Conservation (phyloP, 495 filamentous ascomycete species). For the Trichocladium uniseriatum region DNA sequence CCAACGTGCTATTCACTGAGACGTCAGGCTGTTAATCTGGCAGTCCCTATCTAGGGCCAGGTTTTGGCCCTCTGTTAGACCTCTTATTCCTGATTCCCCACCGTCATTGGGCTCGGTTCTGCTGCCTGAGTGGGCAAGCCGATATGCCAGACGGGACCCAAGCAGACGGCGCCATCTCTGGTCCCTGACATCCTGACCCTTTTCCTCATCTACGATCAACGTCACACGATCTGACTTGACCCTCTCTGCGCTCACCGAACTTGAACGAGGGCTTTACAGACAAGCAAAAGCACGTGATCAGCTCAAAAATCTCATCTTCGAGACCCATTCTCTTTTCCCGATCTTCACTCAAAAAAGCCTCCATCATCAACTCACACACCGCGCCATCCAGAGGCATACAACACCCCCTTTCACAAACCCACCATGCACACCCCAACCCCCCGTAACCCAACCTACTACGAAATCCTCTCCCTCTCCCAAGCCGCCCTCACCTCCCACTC, state of each 20-base stretch:
- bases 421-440: not conserved
- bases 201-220: not conserved
- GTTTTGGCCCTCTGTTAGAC: not conserved
- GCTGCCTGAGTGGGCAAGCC: not conserved
- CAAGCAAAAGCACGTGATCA: conserved; percentile 5
- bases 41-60: not conserved
- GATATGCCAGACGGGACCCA: not conserved
- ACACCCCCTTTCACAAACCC: not conserved
- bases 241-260: not conserved
- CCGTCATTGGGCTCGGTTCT: not conserved
- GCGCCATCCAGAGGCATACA: not conserved
- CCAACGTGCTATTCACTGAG: not conserved
- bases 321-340: not conserved
- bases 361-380: not conserved
- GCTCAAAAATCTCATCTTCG: not conserved
- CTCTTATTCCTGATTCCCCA: not conserved
- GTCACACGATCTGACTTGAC: too few relatives aligned
- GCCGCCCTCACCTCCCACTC: conserved; percentile 11
- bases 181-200: too few relatives aligned
- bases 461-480: conserved; percentile 35
- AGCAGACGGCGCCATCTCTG: too few relatives aligned
- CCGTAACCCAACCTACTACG: conserved; percentile 32
- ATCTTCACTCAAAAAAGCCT: not conserved
- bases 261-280: not conserved
- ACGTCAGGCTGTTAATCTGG: not conserved